phyloP scores from a whole-genome alignment of 176 grass and related monocot species.

The Alloteropsis semialata region DNA sequence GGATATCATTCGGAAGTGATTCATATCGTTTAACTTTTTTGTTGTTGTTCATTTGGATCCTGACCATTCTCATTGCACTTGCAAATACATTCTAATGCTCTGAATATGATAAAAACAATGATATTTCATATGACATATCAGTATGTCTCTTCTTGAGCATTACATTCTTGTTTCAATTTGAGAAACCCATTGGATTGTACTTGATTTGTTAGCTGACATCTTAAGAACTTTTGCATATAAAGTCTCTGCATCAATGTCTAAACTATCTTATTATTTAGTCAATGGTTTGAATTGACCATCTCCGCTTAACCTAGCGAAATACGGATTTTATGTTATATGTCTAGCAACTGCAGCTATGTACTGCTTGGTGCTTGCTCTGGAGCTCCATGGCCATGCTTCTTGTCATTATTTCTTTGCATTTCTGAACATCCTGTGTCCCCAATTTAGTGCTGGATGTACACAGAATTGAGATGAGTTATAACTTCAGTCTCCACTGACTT shows the following conservation, averaged over 20 bases:
- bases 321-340: background rate
- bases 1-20: background rate
- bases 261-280: background rate
- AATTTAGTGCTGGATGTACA: background rate
- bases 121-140: background rate
- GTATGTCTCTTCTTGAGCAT: background rate
- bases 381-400: background rate
- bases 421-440: background rate
- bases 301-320: background rate
- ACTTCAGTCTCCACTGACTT: background rate
- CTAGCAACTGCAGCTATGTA: background rate
- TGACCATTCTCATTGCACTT: background rate
- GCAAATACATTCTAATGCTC: background rate
- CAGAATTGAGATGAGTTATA: background rate
- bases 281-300: background rate
- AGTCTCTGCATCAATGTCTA: background rate
- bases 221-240: background rate
- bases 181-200: background rate
- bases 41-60: background rate
- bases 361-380: background rate
- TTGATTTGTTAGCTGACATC: background rate
- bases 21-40: background rate
- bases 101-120: background rate
- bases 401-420: background rate
- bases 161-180: background rate